Base-by-base conservation (phyloP, 83 land plant species). In the Larix sibirica region DNA sequence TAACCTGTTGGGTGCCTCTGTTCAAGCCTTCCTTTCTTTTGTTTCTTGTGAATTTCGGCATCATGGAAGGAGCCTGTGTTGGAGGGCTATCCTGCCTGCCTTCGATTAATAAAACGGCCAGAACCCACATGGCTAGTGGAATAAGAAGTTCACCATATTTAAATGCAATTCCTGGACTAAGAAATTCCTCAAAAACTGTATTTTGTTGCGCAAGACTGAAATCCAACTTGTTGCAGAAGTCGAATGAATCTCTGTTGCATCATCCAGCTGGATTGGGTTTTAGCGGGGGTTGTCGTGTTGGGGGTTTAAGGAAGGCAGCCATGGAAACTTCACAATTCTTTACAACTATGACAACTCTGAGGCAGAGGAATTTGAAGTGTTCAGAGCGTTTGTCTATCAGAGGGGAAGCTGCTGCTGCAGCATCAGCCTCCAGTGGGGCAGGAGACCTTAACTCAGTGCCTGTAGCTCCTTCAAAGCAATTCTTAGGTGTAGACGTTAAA, bases 401-500 rank as follows among this genome's bases (percentile, higher is more conserved):
- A 71, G 76, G 54, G 44, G 21, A 40, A 42, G 76, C 76, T 24
- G 68, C 68, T 65, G 68, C 68, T 24, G 68, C 68, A 65, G 68
- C 68, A 26, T 31, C 68, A n/a, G 33, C 7, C 33, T 65, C 26
- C 26, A 65, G 68, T 65, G 68, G 68, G 44, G 76, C 10, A 42
- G 76, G 40, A 1, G 42, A n/a, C 47, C 47, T 70, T 36, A 42
- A 8, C 47, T 33, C 76, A 24, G 20, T 3, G 23, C 54, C 50
- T 21, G 18, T 50, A 40, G 44, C 21, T 18, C 21, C 76, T 71
- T 12, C 76, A 71, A 71, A 40, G 50, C 54, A 96, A 82, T 77
- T 98, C 38, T 59, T 96, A 76, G 99, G 99, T 33, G 89, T 96
- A 36, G 97, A 98, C 42, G 28, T 88, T 23, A 47, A 44, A 31